Evolutionary conservation across 2,329 filamentous ascomycete genomes (phyloP).

Genomic region (Sporothrix brasiliensis): DNA sequence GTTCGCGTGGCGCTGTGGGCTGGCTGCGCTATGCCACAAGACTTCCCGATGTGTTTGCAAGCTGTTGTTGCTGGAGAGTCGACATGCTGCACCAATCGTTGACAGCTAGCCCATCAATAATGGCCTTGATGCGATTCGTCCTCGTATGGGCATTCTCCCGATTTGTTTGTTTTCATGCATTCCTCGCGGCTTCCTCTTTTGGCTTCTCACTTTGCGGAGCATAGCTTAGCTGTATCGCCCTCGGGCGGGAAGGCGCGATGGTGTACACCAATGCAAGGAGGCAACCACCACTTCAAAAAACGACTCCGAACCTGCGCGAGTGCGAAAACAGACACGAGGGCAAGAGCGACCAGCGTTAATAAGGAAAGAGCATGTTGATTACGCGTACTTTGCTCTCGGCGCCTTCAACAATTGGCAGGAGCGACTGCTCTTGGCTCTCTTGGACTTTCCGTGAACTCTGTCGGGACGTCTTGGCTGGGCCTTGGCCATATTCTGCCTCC

Average conservation of each 20-base stretch:
- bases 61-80: not conserved
- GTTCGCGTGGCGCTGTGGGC: not conserved
- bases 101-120: not conserved
- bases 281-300: not conserved
- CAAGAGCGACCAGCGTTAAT: not conserved
- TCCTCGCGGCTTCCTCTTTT: not conserved
- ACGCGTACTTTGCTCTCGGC: slow-evolving; percentile 5
- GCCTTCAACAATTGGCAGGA: not conserved
- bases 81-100: not conserved
- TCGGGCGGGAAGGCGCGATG: slow-evolving; percentile 11
- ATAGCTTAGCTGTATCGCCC: not conserved
- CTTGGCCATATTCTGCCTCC: slow-evolving; percentile 4
- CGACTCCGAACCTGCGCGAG: slow-evolving; percentile 5
- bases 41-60: slow-evolving; percentile 4
- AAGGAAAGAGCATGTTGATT: not conserved
- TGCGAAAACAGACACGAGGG: not conserved
- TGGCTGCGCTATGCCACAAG: not conserved
- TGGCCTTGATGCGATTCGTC: slow-evolving; percentile 1
- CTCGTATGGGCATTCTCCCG: not conserved
- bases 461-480: not conserved
- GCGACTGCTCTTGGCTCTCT: not conserved
- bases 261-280: not conserved
- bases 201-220: too few relatives aligned
- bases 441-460: too few relatives aligned
- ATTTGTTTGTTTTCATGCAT: not conserved